Conservation (phyloP, 1,284 basidiomycete genomes). For the Trametes polyzona region DNA sequence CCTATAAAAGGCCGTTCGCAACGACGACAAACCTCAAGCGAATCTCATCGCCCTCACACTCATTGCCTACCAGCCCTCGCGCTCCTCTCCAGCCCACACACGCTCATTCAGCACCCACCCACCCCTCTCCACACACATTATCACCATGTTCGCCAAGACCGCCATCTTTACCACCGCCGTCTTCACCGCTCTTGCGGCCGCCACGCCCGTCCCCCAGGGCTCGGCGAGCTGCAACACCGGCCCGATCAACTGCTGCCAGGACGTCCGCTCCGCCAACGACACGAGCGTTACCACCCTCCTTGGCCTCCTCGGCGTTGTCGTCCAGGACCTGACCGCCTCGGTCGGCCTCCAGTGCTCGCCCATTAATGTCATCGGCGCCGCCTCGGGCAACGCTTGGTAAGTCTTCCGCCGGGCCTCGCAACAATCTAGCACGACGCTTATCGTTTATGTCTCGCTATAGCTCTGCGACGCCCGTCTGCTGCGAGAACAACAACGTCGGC, state of each 20-base stretch:
- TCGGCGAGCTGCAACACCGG: constrained; percentile 30
- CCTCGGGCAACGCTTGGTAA: constrained; percentile 32
- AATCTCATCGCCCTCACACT: constrained; percentile 21
- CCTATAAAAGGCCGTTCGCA: constrained; percentile 8
- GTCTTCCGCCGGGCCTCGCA: constrained; percentile 37
- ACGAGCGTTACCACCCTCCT: constrained; percentile 11
- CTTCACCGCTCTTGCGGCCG: constrained; percentile 23
- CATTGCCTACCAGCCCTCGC: constrained; percentile 14
- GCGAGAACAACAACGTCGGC: constrained; percentile 20
- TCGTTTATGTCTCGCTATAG: background rate
- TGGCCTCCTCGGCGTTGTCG: constrained; percentile 24
- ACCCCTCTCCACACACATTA: background rate
- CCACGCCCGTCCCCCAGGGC: constrained; percentile 14
- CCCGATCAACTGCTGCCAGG: constrained; percentile 35
- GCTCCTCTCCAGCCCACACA: constrained; percentile 6
- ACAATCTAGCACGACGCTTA: background rate
- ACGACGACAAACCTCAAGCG: constrained; percentile 12
- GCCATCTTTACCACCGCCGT: constrained; percentile 15
- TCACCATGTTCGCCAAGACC: constrained; percentile 23
- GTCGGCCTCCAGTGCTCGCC: constrained; percentile 29
- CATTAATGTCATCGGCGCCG: constrained; percentile 27
- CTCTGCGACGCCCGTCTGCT: constrained; percentile 18
- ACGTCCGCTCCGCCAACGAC: constrained; percentile 17
- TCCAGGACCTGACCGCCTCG: constrained; percentile 20
- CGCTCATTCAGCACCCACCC: constrained; percentile 8